These are phyloP conservation scores for Chaetomium cochliodes DNA, from an alignment of 495 filamentous ascomycete genomes.

Conservation along the genomic window DNA sequence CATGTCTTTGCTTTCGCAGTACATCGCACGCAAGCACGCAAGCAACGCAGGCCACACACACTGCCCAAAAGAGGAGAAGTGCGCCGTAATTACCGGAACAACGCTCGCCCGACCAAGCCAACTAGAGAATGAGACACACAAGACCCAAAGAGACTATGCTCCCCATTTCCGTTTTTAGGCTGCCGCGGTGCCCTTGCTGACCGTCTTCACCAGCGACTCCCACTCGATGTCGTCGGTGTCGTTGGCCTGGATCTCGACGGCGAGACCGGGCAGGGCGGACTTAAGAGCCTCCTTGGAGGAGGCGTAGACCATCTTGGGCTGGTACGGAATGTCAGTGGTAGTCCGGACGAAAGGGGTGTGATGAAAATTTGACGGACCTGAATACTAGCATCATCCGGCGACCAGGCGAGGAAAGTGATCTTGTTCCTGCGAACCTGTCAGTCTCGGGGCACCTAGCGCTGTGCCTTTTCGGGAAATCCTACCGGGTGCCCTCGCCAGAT, in stretches of 20 bases:
- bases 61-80: neutral
- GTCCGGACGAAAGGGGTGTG: neutral
- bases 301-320: conserved; percentile 96
- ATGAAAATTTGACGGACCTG: conserved; percentile 59
- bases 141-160: neutral
- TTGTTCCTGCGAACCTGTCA: conserved; percentile 66
- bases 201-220: conserved; percentile 70
- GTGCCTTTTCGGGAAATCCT: conserved; percentile 27
- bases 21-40: neutral
- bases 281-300: conserved; percentile 92
- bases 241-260: conserved; percentile 87
- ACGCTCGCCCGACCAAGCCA: conserved; percentile 16
- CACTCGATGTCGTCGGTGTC: conserved; percentile 86
- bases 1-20: conserved; percentile 1
- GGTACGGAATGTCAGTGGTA: conserved; percentile 18
- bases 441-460: neutral
- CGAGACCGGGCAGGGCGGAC: conserved; percentile 76
- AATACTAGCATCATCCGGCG: conserved; percentile 77
- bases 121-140: neutral
- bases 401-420: conserved; percentile 94
- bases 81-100: conserved; percentile 13
- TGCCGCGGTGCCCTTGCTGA: conserved; percentile 70
- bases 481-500: conserved; percentile 80
- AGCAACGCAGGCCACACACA: neutral
- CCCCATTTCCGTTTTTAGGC: conserved; percentile 33